These are phyloP conservation scores for Paecilomyces fulvus DNA, from an alignment of 2,329 filamentous ascomycete genomes.

Conservation along the genomic window DNA sequence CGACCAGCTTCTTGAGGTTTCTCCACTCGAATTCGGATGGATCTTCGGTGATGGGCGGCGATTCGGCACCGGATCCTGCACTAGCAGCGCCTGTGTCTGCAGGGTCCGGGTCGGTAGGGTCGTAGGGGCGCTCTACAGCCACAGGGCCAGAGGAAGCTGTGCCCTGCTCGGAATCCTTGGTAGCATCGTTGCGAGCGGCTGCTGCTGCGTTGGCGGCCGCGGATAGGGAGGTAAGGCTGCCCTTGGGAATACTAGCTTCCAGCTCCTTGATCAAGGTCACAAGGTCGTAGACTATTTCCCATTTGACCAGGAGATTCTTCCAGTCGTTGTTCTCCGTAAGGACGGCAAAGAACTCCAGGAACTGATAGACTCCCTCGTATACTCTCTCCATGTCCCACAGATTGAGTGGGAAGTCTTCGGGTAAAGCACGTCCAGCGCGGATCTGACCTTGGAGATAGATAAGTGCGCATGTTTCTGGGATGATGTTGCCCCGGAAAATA, in stretches of 20 bases:
- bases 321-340: slow-evolving; percentile 78
- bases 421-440: slow-evolving; percentile 62
- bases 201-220: slow-evolving; percentile 13
- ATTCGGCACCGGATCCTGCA: slow-evolving; percentile 36
- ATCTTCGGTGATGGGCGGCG: slow-evolving; percentile 49
- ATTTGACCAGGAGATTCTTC: slow-evolving; percentile 77
- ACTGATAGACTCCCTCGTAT: slow-evolving; percentile 89
- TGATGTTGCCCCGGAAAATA: slow-evolving; percentile 83
- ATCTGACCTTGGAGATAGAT: slow-evolving; percentile 93
- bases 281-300: slow-evolving; percentile 84
- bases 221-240: slow-evolving; percentile 49
- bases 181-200: slow-evolving; percentile 18
- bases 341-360: slow-evolving; percentile 86
- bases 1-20: slow-evolving; percentile 87
- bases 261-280: slow-evolving; percentile 79
- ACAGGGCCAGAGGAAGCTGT: slow-evolving; percentile 29
- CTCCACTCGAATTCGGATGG: slow-evolving; percentile 61
- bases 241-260: slow-evolving; percentile 79
- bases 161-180: slow-evolving; percentile 23
- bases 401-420: slow-evolving; percentile 86
- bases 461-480: slow-evolving; percentile 87
- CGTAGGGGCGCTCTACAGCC: slow-evolving; percentile 59
- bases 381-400: slow-evolving; percentile 97
- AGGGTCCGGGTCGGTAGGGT: slow-evolving; percentile 35
- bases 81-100: slow-evolving; percentile 29